These are phyloP conservation scores for Articulospora tetracladia DNA, from an alignment of 495 filamentous ascomycete species.

Conservation along the genomic window DNA sequence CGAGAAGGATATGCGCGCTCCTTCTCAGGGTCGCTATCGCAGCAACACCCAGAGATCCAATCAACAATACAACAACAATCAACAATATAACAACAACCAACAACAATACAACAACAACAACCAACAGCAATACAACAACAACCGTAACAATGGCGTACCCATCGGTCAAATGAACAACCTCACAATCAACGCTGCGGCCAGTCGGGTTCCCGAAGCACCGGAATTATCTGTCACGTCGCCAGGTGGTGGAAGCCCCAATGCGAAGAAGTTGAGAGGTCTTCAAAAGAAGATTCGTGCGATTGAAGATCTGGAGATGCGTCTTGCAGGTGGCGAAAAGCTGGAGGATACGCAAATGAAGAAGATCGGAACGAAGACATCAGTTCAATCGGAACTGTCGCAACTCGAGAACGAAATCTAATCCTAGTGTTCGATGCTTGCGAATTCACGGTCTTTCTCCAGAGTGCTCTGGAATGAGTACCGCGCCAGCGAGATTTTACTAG, in stretches of 20 bases:
- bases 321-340: slow-evolving; percentile 89
- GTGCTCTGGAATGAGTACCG: background rate
- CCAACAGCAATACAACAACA: slow-evolving; percentile 28
- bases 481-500: background rate
- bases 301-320: slow-evolving; percentile 94
- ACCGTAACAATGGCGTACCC: slow-evolving; percentile 15
- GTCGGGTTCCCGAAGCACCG: slow-evolving; percentile 28
- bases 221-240: slow-evolving; percentile 44
- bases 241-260: slow-evolving; percentile 40
- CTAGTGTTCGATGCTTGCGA: background rate
- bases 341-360: slow-evolving; percentile 99
- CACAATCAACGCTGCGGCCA: slow-evolving; percentile 16
- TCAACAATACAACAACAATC: background rate
- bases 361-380: slow-evolving; percentile 80
- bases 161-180: slow-evolving; percentile 15
- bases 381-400: slow-evolving; percentile 75
- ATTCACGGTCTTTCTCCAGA: background rate
- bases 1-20: slow-evolving; percentile 33
- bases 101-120: slow-evolving; percentile 30
- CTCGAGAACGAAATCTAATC: slow-evolving; percentile 36
- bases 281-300: slow-evolving; percentile 97
- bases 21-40: slow-evolving; percentile 37
- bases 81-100: slow-evolving; percentile 12
- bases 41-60: slow-evolving; percentile 28
- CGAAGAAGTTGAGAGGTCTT: slow-evolving; percentile 85